Conservation (phyloP, 2,329 filamentous ascomycete genomes). For the Aspergillus aculeatinus region DNA sequence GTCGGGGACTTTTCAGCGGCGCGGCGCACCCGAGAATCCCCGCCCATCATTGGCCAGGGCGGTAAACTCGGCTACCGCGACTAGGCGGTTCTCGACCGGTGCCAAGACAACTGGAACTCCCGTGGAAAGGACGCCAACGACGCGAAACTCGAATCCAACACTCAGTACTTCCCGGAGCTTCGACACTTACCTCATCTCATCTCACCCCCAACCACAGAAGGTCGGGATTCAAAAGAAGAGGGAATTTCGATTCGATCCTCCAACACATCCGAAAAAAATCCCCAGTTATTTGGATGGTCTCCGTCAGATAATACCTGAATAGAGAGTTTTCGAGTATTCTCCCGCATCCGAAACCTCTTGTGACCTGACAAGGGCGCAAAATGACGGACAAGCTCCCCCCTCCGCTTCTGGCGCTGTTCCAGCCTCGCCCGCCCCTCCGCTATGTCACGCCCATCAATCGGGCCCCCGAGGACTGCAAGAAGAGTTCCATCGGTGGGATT, state of each 20-base stretch:
- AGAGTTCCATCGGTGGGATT: conserved; percentile 69
- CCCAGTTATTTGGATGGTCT: no score
- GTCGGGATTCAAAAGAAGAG: background rate
- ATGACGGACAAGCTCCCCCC: conserved; percentile 98
- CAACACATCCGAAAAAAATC: no score
- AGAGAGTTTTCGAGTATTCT: background rate
- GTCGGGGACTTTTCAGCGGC: conserved; percentile 28
- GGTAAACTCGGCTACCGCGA: conserved; percentile 27
- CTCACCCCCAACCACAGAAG: conserved; percentile 9
- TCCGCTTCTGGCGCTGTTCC: conserved; percentile 89
- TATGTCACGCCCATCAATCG: conserved; percentile 83
- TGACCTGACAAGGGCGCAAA: conserved; percentile 24
- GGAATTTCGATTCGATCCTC: no score
- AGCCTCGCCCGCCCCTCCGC: conserved; percentile 85
- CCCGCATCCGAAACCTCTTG: conserved; percentile 12
- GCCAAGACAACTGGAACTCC: background rate
- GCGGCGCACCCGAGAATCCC: conserved; percentile 16
- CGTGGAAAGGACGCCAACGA: conserved; percentile 6
- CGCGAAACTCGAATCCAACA: conserved; percentile 22
- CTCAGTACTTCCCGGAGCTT: conserved; percentile 4
- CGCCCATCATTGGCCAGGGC: conserved; percentile 27
- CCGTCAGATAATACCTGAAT: background rate
- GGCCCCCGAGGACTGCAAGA: conserved; percentile 77
- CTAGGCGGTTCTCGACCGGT: conserved; percentile 12
- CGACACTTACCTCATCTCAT: background rate